A percentile compares a stretch with the other conserved stretches of the same genome.
Conservation (phyloP, 2,329 filamentous ascomycete genomes). For the Decorospora gaudefroyi region DNA sequence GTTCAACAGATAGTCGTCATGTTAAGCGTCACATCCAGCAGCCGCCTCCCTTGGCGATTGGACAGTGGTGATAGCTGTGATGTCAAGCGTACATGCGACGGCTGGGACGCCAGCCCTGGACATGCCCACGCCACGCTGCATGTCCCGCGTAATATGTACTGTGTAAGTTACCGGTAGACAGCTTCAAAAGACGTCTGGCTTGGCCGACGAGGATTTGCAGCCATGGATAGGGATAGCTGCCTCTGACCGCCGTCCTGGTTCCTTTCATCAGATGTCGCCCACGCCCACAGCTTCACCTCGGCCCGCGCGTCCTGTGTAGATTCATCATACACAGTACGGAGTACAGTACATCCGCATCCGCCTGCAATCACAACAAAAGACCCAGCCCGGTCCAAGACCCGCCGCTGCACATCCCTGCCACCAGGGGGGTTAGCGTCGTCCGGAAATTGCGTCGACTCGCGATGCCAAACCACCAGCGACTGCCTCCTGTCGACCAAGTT, state of each 20-base stretch:
- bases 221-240: constrained; percentile 14
- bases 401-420: constrained; percentile 21
- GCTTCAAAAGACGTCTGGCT: constrained; percentile 28
- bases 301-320: no score
- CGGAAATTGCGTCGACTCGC: constrained; percentile 42
- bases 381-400: constrained; percentile 20
- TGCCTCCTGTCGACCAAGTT: constrained; percentile 17
- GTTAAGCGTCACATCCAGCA: background rate
- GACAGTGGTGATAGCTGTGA: constrained; percentile 22
- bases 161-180: no score
- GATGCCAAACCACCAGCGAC: constrained; percentile 28
- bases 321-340: no score
- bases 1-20: no score
- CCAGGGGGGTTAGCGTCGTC: constrained; percentile 20
- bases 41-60: constrained; percentile 10
- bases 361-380: constrained; percentile 9
- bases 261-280: background rate
- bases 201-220: no score
- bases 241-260: constrained; percentile 8
- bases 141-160: no score
- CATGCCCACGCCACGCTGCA: no score
- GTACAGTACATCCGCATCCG: no score
- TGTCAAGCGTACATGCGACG: constrained; percentile 32
- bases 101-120: constrained; percentile 36
- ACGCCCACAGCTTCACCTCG: constrained; percentile 1